phyloP scores from a whole-genome alignment of 2,329 filamentous ascomycete species.

The Penicillium sclerotigenum region DNA sequence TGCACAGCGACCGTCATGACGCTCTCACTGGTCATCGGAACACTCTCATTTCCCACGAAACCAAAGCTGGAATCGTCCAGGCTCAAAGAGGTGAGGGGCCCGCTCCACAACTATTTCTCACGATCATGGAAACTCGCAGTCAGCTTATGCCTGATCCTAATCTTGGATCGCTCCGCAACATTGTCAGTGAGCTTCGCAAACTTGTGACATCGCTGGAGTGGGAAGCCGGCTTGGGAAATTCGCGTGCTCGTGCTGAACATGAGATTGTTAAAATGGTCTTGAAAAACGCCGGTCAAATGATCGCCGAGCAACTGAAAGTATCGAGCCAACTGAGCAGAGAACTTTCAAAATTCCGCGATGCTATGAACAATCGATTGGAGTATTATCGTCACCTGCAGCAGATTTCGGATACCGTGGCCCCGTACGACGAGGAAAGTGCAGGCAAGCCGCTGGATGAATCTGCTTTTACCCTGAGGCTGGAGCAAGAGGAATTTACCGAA shows the following conservation, averaged over 20 bases:
- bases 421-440: constrained; percentile 62
- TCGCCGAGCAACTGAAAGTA: constrained; percentile 52
- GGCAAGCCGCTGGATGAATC: constrained; percentile 55
- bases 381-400: constrained; percentile 88
- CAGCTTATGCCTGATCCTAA: constrained; percentile 45
- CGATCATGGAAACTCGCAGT: constrained; percentile 48
- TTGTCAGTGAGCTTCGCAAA: constrained; percentile 67
- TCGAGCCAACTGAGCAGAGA: constrained; percentile 58
- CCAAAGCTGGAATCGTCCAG: constrained; percentile 57
- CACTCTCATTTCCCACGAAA: constrained; percentile 69
- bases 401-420: constrained; percentile 82
- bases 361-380: constrained; percentile 81
- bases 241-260: constrained; percentile 61
- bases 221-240: constrained; percentile 53
- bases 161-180: constrained; percentile 65
- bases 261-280: constrained; percentile 64
- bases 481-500: constrained; percentile 52
- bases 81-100: constrained; percentile 66
- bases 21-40: constrained; percentile 76
- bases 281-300: constrained; percentile 54
- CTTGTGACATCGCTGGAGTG: constrained; percentile 59
- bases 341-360: constrained; percentile 68
- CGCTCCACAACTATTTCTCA: constrained; percentile 62
- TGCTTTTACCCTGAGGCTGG: constrained; percentile 43
- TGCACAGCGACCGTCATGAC: constrained; percentile 74